phyloP scores from a whole-genome alignment of 768 basidiomycete species.

The Agaricus subrufescens region DNA sequence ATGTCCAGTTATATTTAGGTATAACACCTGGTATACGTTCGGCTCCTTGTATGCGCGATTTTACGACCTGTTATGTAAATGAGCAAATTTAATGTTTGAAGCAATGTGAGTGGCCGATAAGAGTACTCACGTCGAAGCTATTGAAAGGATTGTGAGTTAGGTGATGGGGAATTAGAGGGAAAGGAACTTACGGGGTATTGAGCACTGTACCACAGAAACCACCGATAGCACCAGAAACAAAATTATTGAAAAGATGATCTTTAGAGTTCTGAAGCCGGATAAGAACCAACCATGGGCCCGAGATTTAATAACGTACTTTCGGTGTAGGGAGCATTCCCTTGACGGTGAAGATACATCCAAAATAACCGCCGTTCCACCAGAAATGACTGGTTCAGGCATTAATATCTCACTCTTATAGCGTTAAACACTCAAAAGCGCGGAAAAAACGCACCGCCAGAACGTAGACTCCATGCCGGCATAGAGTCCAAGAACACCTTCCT shows the following conservation, averaged over 20 bases:
- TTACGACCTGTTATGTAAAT: slow-evolving; percentile 65
- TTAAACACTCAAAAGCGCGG: background rate
- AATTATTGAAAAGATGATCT: slow-evolving; percentile 82
- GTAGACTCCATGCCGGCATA: slow-evolving; percentile 97
- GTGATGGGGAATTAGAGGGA: background rate
- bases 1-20: slow-evolving; percentile 94
- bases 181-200: slow-evolving; percentile 77
- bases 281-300: background rate
- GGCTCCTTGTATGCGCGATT: slow-evolving; percentile 89
- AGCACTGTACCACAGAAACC: slow-evolving; percentile 86
- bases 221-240: slow-evolving; percentile 85
- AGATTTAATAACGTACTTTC: slow-evolving; percentile 44
- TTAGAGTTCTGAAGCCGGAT: slow-evolving; percentile 47
- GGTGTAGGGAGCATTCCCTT: slow-evolving; percentile 77
- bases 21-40: slow-evolving; percentile 59
- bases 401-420: slow-evolving; percentile 3
- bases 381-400: slow-evolving; percentile 48
- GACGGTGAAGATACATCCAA: slow-evolving; percentile 88
- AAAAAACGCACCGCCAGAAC: slow-evolving; percentile 76
- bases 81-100: slow-evolving; percentile 4
- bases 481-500: slow-evolving; percentile 78
- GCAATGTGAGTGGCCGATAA: background rate
- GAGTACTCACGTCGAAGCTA: slow-evolving; percentile 29
- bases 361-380: slow-evolving; percentile 96
- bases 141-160: background rate